These are phyloP conservation scores for Coemansia javaensis DNA, from an alignment of 192 early-diverging fungal genomes.

Conservation along the genomic window DNA sequence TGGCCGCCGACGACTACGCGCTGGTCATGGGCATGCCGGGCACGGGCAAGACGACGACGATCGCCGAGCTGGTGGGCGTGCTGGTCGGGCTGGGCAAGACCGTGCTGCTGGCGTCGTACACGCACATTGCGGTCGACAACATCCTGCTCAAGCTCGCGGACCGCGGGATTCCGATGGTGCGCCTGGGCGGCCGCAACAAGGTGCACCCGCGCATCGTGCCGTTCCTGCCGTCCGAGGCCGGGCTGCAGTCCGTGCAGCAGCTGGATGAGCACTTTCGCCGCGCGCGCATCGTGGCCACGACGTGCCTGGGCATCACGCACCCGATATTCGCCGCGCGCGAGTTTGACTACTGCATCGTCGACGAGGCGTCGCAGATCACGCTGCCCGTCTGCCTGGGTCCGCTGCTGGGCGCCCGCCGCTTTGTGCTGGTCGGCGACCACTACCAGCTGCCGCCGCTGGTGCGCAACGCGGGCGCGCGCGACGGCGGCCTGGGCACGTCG, in stretches of 20 bases:
- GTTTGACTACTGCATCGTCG: constrained; percentile 96
- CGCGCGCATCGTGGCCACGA: constrained; percentile 75
- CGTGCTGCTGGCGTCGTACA: constrained; percentile 84
- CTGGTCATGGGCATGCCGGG: constrained; percentile 96
- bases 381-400: constrained; percentile 88
- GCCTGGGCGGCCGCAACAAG: constrained; percentile 67
- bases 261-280: constrained; percentile 58
- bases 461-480: constrained; percentile 37
- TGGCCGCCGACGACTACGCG: constrained; percentile 77
- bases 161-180: constrained; percentile 57
- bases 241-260: constrained; percentile 56
- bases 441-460: constrained; percentile 93
- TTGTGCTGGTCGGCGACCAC: constrained; percentile 93
- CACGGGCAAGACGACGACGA: constrained; percentile 92
- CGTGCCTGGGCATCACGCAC: constrained; percentile 81
- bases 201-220: constrained; percentile 53
- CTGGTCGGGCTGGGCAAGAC: constrained; percentile 66
- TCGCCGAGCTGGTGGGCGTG: constrained; percentile 67
- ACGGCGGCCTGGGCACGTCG: constrained; percentile 52
- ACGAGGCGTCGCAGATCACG: constrained; percentile 94
- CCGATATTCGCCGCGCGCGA: constrained; percentile 64
- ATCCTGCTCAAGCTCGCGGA: constrained; percentile 79
- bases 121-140: constrained; percentile 91
- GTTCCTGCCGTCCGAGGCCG: constrained; percentile 28
- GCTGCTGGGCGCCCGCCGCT: constrained; percentile 69